Evolutionary conservation across 208 protist genomes (phyloP).

Genomic region (Endotrypanum monterogeii): DNA sequence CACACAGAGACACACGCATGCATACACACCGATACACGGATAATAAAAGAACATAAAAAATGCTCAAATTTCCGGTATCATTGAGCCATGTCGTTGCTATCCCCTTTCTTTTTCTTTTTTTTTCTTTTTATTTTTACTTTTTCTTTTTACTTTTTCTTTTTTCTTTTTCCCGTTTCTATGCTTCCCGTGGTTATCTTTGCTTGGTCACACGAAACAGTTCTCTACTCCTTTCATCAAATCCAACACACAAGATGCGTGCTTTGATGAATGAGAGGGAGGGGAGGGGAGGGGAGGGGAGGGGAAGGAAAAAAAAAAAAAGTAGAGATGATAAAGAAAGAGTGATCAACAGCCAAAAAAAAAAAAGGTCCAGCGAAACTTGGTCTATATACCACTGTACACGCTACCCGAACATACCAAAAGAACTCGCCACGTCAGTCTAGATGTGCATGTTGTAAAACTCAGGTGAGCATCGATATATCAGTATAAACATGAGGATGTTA

Average conservation of each 20-base stretch:
- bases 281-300: too few relatives aligned
- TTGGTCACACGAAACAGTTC: background rate
- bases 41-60: background rate
- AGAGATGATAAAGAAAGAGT: background rate
- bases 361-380: background rate
- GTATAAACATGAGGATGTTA: background rate
- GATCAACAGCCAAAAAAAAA: background rate
- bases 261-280: too few relatives aligned
- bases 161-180: background rate
- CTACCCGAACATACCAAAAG: background rate
- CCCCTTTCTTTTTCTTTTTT: background rate
- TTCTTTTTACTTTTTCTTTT: background rate
- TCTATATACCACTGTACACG: background rate
- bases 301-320: background rate
- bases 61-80: background rate
- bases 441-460: background rate
- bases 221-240: background rate
- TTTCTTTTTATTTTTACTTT: background rate
- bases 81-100: background rate
- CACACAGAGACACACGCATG: background rate
- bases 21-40: background rate
- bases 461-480: background rate
- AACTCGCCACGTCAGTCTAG: background rate
- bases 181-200: background rate
- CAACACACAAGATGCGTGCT: background rate